phyloP scores from a whole-genome alignment of 2,329 filamentous ascomycete genomes.

The Plenodomus lindquistii region DNA sequence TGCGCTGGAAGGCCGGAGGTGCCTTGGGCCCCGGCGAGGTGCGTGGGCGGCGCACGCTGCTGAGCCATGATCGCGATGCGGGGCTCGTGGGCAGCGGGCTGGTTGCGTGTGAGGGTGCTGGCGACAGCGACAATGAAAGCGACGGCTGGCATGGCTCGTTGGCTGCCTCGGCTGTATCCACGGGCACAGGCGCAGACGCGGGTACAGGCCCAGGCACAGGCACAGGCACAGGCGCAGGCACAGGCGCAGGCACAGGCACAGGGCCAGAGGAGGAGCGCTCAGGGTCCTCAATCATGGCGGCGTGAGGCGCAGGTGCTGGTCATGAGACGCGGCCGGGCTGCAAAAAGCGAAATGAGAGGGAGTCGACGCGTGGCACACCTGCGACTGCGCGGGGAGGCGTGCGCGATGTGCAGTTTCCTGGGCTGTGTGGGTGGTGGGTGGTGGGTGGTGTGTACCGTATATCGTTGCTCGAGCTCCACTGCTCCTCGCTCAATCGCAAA shows the following conservation, averaged over 20 bases:
- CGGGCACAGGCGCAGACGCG: too few species aligned
- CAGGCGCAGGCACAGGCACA: slow-evolving; percentile 2
- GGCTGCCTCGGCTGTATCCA: slow-evolving; percentile 12
- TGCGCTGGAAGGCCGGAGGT: slow-evolving; percentile 33
- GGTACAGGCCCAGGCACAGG: too few species aligned
- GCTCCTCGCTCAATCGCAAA: slow-evolving; percentile 16
- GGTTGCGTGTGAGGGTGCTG: slow-evolving; percentile 17
- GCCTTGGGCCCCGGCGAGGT: slow-evolving; percentile 43
- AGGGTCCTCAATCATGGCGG: slow-evolving; percentile 40
- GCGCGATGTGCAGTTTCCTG: not conserved
- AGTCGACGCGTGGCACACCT: slow-evolving; percentile 15
- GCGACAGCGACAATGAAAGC: slow-evolving; percentile 6
- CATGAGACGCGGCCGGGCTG: slow-evolving; percentile 30
- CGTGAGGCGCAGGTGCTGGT: slow-evolving; percentile 30
- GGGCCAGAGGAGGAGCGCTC: slow-evolving; percentile 19
- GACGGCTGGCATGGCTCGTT: slow-evolving; percentile 1
- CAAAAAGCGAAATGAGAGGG: slow-evolving; percentile 36
- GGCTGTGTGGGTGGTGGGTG: too few species aligned
- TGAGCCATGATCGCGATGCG: slow-evolving; percentile 43
- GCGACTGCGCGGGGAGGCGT: slow-evolving; percentile 16
- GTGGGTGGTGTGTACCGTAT: too few species aligned
- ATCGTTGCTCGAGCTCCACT: too few species aligned
- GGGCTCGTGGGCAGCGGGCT: slow-evolving; percentile 20
- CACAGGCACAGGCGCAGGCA: not conserved
- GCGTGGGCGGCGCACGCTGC: slow-evolving; percentile 41